A percentile compares a stretch with the other conserved stretches of the same genome.
These are phyloP conservation scores for Maudiozyma barnettii DNA, from an alignment of 805 yeast genomes.

Conservation along the genomic window DNA sequence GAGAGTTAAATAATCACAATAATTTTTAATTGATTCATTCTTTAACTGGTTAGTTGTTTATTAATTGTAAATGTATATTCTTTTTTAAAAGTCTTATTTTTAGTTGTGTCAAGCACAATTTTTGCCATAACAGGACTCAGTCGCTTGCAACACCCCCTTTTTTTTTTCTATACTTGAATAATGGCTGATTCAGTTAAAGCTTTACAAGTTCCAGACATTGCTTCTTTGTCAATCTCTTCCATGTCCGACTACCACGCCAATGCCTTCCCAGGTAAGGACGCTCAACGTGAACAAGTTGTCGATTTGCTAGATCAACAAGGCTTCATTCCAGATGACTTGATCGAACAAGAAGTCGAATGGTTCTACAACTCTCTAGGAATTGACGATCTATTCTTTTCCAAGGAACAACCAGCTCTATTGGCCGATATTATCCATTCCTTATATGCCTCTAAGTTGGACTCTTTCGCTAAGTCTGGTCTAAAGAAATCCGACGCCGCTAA, in stretches of 20 bases:
- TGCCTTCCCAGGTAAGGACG: conserved; percentile 70
- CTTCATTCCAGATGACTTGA: conserved; percentile 77
- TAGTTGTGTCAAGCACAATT: background rate
- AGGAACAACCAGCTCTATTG: conserved; percentile 71
- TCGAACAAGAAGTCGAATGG: conserved; percentile 83
- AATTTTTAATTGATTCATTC: background rate
- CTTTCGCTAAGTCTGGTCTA: conserved; percentile 55
- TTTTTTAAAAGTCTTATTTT: background rate
- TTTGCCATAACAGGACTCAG: background rate
- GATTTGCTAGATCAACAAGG: conserved; percentile 76
- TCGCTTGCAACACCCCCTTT: background rate
- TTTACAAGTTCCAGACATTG: conserved; percentile 26
- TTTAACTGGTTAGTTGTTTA: background rate
- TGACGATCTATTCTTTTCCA: conserved; percentile 85
- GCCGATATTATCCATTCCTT: conserved; percentile 79
- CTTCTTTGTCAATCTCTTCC: conserved; percentile 35
- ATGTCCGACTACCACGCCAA: conserved; percentile 61
- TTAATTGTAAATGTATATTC: background rate
- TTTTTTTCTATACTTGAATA: background rate
- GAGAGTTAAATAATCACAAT: background rate
- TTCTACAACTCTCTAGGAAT: conserved; percentile 82
- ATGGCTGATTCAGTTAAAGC: background rate
- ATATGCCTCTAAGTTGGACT: conserved; percentile 88
- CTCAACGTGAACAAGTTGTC: conserved; percentile 72
- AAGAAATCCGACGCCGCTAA: conserved; percentile 9